phyloP scores from a whole-genome alignment of 768 basidiomycete genomes.

The Rhodotorula kratochvilovae region DNA sequence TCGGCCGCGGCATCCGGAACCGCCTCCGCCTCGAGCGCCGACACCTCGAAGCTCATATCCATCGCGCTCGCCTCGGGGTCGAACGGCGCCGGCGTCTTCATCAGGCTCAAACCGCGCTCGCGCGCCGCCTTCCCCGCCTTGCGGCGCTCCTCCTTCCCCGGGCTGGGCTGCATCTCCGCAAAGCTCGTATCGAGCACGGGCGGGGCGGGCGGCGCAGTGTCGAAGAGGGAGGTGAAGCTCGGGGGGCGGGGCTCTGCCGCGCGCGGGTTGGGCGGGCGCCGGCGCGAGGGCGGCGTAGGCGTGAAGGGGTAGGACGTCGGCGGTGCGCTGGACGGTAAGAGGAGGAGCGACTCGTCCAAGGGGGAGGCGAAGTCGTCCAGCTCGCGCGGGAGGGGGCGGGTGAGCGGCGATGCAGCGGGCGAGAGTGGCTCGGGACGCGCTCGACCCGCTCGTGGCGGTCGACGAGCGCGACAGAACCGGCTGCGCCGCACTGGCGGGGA shows the following conservation, averaged over 20 bases:
- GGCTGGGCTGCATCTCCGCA: neutral
- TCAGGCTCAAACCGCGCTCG: neutral
- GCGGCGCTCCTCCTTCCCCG: neutral
- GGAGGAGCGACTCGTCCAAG: neutral
- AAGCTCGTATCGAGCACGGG: neutral
- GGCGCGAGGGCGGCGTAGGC: neutral
- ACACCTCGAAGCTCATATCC: constrained; percentile 33
- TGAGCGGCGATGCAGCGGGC: too few species aligned
- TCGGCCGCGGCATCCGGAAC: neutral
- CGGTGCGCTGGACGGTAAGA: neutral
- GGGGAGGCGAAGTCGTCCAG: constrained; percentile 1
- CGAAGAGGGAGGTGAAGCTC: constrained; percentile 23
- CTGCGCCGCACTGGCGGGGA: too few species aligned
- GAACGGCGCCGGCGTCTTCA: constrained; percentile 26
- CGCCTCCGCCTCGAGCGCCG: neutral
- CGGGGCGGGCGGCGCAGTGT: constrained; percentile 20
- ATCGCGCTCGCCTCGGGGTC: constrained; percentile 28
- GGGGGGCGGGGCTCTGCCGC: neutral
- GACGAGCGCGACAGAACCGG: neutral
- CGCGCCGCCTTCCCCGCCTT: neutral
- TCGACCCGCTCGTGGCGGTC: neutral
- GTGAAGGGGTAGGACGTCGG: neutral
- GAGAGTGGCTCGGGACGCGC: neutral
- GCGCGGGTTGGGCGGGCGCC: neutral
- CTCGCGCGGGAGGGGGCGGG: neutral